phyloP scores from a whole-genome alignment of 148 eudicot species.

The Amaranthus palmeri region DNA sequence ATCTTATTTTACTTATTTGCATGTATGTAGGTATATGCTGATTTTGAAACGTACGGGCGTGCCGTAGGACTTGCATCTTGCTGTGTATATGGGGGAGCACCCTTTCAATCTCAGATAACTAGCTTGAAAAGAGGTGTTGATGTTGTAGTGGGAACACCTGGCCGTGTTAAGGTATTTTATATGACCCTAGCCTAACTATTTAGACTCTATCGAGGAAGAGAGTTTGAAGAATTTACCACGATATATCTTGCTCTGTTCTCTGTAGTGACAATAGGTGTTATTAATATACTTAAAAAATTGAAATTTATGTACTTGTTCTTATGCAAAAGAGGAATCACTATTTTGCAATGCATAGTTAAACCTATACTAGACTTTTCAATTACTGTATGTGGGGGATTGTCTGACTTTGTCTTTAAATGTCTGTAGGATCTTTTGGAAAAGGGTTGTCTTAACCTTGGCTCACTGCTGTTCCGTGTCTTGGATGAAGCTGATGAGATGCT shows the following conservation, averaged over 20 bases:
- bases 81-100: constrained; percentile 80
- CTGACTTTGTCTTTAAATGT: constrained; percentile 1
- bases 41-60: constrained; percentile 69
- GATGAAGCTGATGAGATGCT: constrained; percentile 99
- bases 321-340: too few species aligned
- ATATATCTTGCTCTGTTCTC: not conserved
- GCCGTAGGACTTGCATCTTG: constrained; percentile 56
- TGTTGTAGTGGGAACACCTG: constrained; percentile 78
- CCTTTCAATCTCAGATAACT: constrained; percentile 44
- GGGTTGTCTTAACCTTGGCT: constrained; percentile 66
- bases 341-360: not conserved
- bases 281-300: too few species aligned
- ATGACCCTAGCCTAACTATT: too few species aligned
- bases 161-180: constrained; percentile 73
- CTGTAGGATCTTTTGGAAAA: constrained; percentile 74
- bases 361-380: not conserved
- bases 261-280: too few species aligned
- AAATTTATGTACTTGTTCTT: too few species aligned
- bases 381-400: not conserved
- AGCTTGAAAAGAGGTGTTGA: constrained; percentile 82
- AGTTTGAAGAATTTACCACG: too few species aligned
- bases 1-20: not conserved
- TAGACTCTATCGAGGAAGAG: too few species aligned
- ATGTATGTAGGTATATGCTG: constrained; percentile 54
- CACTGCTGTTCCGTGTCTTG: constrained; percentile 77